Conservation (phyloP, 768 basidiomycete species). For the Pulveroboletus sp. region DNA sequence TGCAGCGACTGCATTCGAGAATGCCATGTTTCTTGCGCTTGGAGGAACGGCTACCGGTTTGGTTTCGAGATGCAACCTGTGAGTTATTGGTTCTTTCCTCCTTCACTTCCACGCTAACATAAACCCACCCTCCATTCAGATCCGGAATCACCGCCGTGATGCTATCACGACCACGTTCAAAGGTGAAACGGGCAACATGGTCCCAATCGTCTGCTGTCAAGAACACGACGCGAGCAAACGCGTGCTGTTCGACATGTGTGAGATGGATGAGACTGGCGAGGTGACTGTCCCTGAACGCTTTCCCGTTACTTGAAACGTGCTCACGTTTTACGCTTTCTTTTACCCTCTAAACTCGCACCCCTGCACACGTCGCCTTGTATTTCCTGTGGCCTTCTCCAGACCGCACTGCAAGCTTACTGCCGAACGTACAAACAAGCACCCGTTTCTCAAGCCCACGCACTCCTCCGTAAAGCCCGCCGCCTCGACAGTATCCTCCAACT, state of each 20-base stretch:
- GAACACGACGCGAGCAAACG: constrained; percentile 64
- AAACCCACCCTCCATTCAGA: constrained; percentile 36
- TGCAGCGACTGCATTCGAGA: constrained; percentile 79
- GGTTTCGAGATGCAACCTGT: constrained; percentile 91
- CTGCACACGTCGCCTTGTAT: not conserved
- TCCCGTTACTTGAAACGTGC: not conserved
- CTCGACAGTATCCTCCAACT: constrained; percentile 66
- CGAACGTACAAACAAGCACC: constrained; percentile 78
- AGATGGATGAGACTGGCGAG: constrained; percentile 75
- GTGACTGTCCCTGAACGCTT: constrained; percentile 38
- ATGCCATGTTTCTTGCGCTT: constrained; percentile 89
- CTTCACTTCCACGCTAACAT: not conserved
- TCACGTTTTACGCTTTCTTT: constrained; percentile 8
- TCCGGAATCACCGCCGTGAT: constrained; percentile 73
- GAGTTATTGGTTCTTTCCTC: constrained; percentile 22
- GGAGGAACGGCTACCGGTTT: constrained; percentile 76
- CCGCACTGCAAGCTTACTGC: constrained; percentile 85
- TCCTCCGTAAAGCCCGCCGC: constrained; percentile 84
- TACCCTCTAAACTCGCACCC: not conserved
- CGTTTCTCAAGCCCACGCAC: constrained; percentile 68
- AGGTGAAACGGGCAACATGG: constrained; percentile 75
- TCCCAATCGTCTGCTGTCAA: constrained; percentile 71
- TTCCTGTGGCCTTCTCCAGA: constrained; percentile 40
- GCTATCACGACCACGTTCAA: constrained; percentile 66
- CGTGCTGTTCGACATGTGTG: constrained; percentile 78